Conservation (phyloP, 306 rosid species). For the Potentilla sterilis region DNA sequence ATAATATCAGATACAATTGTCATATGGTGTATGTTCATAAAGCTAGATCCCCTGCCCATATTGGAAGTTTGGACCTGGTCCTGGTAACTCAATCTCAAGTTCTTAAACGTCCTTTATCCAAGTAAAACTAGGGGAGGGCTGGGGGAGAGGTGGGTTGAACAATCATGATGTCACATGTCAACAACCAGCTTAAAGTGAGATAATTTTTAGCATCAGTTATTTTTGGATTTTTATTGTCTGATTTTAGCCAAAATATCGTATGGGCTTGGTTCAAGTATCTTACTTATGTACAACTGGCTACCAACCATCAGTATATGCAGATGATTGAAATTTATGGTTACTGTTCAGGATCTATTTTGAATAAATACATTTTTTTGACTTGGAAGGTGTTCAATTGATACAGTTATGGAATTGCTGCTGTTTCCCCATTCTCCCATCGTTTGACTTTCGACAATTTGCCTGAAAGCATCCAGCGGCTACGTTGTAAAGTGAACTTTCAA, state of each 20-base stretch:
- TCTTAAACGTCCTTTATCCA: background rate
- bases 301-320: background rate
- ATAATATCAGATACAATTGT: background rate
- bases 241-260: background rate
- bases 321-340: background rate
- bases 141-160: background rate
- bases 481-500: slow-evolving; percentile 86
- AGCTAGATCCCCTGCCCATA: background rate
- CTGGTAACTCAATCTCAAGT: background rate
- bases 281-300: background rate
- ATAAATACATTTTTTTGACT: background rate
- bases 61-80: background rate
- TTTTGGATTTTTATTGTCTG: background rate
- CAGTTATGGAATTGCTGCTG: slow-evolving; percentile 85
- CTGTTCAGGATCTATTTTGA: slow-evolving; percentile 1
- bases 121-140: background rate
- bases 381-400: slow-evolving; percentile 6
- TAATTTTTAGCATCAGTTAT: background rate
- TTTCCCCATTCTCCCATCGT: slow-evolving; percentile 97
- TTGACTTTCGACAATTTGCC: slow-evolving; percentile 79
- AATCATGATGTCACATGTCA: background rate
- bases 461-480: slow-evolving; percentile 69
- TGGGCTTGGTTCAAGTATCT: background rate
- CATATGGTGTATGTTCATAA: background rate
- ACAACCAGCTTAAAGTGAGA: background rate